Percentiles rank a stretch among this genome's conserved stretches.
phyloP scores from a whole-genome alignment of 768 basidiomycete species.

The Panaeolus papilionaceus region DNA sequence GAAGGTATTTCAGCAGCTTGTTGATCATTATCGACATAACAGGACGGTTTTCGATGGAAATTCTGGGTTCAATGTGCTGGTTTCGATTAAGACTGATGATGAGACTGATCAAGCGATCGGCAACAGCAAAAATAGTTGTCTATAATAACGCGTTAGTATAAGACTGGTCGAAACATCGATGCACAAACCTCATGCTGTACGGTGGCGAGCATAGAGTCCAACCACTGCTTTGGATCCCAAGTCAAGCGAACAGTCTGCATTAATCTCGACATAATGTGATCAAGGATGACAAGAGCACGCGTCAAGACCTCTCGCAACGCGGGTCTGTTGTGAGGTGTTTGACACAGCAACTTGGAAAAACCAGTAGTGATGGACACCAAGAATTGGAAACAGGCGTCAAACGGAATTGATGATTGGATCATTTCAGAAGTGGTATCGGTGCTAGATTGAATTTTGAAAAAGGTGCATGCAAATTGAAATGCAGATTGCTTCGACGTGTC shows the following conservation, averaged over 20 bases:
- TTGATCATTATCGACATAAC: slow-evolving; percentile 66
- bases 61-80: slow-evolving; percentile 53
- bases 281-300: slow-evolving; percentile 57
- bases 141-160: slow-evolving; percentile 30
- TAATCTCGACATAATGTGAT: slow-evolving; percentile 53
- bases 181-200: slow-evolving; percentile 62
- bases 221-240: slow-evolving; percentile 76
- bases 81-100: slow-evolving; percentile 61
- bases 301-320: slow-evolving; percentile 57
- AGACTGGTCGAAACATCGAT: slow-evolving; percentile 21
- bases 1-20: slow-evolving; percentile 78
- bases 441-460: slow-evolving; percentile 55
- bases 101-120: slow-evolving; percentile 68
- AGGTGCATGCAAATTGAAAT: slow-evolving; percentile 62
- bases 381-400: slow-evolving; percentile 63
- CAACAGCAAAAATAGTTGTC: slow-evolving; percentile 68
- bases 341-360: slow-evolving; percentile 47
- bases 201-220: slow-evolving; percentile 54
- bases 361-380: slow-evolving; percentile 51
- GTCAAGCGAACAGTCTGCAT: slow-evolving; percentile 44
- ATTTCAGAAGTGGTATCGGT: slow-evolving; percentile 30
- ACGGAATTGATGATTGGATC: slow-evolving; percentile 46
- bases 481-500: slow-evolving; percentile 43
- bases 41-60: slow-evolving; percentile 59
- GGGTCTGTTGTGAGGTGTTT: slow-evolving; percentile 36